Base-by-base conservation (phyloP, 2,329 filamentous ascomycete genomes). In the Calonectria fujianensis region DNA sequence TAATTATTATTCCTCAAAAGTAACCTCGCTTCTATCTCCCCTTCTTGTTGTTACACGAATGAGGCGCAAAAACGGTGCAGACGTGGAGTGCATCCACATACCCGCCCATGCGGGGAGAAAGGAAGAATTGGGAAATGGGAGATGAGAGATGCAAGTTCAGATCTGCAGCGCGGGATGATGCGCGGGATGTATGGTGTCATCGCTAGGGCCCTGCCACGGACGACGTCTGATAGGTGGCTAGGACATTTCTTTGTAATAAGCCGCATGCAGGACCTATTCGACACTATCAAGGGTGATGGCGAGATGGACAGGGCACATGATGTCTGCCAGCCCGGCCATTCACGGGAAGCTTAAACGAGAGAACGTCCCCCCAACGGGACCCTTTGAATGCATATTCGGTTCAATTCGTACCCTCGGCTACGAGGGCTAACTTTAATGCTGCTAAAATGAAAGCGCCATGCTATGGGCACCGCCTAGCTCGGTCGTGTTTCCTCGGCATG, bases 131-230 rank as follows among this genome's bases (percentile, higher is more conserved):
- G 39, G 52, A 32, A 35, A 67, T 54, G 50, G 45, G 24, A 35
- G 7, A 35, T 35, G 32, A 11, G 31, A 50, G 69, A 65, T 66
- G 59, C 69, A 66, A 68, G 67, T 68, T 59, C 71, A 76, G 74
- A 77, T 75, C 72, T 75, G 63, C 57, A 41, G 39, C 37, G 69
- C 69, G 68, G 72, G 71, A 76, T 77, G 59, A 11, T 41, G 35
- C 57, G 71, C 67, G 68, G 72, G 71, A 76, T 77, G 59, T 39
- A 75, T 77, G 76, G 78, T 76, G 70, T 70, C 72, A 77, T 75
- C 71, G 77, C 63, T 45, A 50, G 73, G 51, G 37, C 41, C 18
- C 29, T 37, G 31, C 57, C 24, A 20, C 20, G 7, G 35, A 18
- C n/a, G 57, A 10, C 57, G n/a, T 69, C 31, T 79, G 76, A 75